These are phyloP conservation scores for Alisma plantagoaquatica DNA, from an alignment of 106 monocot genomes.

Conservation along the genomic window DNA sequence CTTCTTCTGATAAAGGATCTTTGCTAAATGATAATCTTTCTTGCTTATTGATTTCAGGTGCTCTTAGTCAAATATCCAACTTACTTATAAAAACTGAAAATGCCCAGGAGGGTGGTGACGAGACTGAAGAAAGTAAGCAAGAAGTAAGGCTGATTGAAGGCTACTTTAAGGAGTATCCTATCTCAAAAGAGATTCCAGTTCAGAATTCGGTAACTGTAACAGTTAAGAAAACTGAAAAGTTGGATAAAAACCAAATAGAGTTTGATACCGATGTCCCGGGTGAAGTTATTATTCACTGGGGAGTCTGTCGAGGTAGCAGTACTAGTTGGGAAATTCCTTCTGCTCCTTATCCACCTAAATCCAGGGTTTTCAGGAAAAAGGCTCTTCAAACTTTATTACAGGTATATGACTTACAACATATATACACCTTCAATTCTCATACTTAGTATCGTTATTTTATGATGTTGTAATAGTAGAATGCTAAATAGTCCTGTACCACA, in stretches of 20 bases:
- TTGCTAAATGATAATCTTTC: too few relatives aligned
- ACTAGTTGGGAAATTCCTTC: slow-evolving; percentile 75
- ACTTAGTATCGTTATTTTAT: too few relatives aligned
- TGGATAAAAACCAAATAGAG: slow-evolving; percentile 45
- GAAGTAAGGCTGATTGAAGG: slow-evolving; percentile 14
- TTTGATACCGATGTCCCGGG: slow-evolving; percentile 89
- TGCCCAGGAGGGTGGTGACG: slow-evolving; percentile 8
- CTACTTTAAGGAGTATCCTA: slow-evolving; percentile 59
- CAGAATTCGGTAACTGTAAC: slow-evolving; percentile 58
- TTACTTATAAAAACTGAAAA: slow-evolving; percentile 44
- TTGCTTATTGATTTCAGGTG: too few relatives aligned
- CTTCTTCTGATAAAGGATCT: too few relatives aligned
- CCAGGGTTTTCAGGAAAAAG: slow-evolving; percentile 55
- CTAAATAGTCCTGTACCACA: too few relatives aligned
- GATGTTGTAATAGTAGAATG: too few relatives aligned
- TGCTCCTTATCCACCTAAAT: slow-evolving; percentile 59
- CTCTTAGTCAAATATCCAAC: slow-evolving; percentile 50
- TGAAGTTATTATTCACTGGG: slow-evolving; percentile 83
- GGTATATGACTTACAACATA: too few relatives aligned
- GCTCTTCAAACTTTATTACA: slow-evolving; percentile 79
- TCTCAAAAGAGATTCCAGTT: slow-evolving; percentile 48
- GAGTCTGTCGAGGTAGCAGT: slow-evolving; percentile 51
- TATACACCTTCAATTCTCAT: too few relatives aligned
- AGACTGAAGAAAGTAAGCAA: slow-evolving; percentile 6
- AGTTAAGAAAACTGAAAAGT: slow-evolving; percentile 38